phyloP scores from a whole-genome alignment of 257 asterid species.

The Lithospermum erythrorhizon region DNA sequence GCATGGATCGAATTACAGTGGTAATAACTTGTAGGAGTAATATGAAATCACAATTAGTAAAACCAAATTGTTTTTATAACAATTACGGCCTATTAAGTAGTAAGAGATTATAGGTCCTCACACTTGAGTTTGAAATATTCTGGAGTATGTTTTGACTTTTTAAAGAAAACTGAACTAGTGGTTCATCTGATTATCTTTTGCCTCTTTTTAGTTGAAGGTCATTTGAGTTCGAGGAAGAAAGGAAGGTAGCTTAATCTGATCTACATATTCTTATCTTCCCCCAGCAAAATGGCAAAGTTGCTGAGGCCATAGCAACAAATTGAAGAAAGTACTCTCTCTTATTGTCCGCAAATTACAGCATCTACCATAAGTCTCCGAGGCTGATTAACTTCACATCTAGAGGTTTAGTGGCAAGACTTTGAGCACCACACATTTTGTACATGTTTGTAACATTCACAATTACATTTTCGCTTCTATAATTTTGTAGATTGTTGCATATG shows the following conservation, averaged over 20 bases:
- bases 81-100: neutral
- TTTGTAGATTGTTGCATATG: neutral
- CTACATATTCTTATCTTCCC: neutral
- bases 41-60: neutral
- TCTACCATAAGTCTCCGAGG: neutral
- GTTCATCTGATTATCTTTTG: neutral
- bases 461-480: no score
- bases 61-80: neutral
- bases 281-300: neutral
- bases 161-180: neutral
- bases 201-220: slow-evolving; percentile 44
- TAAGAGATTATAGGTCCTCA: neutral
- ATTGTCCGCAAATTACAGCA: neutral
- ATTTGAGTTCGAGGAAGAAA: slow-evolving; percentile 44
- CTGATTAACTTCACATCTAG: neutral
- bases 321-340: neutral
- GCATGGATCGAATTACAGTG: neutral
- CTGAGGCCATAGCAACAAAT: neutral
- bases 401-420: neutral
- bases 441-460: neutral
- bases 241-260: slow-evolving; percentile 13
- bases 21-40: neutral
- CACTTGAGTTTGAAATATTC: neutral
- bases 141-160: neutral
- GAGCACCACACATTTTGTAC: neutral